Conservation (phyloP, 2,329 filamentous ascomycete genomes). For the Trichoderma endophyticum region DNA sequence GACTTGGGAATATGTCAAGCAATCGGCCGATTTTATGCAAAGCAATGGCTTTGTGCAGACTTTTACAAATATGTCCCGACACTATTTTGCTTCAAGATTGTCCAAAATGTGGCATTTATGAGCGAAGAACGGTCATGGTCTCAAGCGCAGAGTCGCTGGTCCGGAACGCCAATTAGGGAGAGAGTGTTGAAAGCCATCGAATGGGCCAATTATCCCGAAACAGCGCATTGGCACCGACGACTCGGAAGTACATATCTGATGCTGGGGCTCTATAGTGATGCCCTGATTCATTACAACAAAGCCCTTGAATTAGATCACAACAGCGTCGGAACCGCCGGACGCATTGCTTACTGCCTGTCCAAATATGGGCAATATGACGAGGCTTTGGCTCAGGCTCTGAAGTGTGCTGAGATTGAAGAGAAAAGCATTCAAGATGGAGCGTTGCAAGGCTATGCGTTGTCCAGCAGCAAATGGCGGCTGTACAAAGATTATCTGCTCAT, state of each 20-base stretch:
- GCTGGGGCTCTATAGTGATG: constrained; percentile 34
- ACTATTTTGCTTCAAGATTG: constrained; percentile 42
- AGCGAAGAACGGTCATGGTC: constrained; percentile 38
- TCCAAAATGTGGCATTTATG: constrained; percentile 41
- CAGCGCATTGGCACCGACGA: constrained; percentile 38
- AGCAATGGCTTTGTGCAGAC: constrained; percentile 37
- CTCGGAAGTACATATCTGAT: constrained; percentile 41
- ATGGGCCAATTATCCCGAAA: constrained; percentile 36
- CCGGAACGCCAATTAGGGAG: constrained; percentile 32
- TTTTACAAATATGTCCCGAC: constrained; percentile 39
- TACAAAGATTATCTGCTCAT: constrained; percentile 41
- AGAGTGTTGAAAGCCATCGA: constrained; percentile 36
- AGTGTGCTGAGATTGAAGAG: constrained; percentile 37
- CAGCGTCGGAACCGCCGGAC: constrained; percentile 38
- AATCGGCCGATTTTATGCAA: constrained; percentile 39
- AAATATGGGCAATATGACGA: constrained; percentile 36
- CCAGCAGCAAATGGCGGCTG: constrained; percentile 37
- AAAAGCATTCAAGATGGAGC: constrained; percentile 28
- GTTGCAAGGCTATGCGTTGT: constrained; percentile 26
- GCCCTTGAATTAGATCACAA: constrained; percentile 37
- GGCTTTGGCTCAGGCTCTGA: constrained; percentile 35
- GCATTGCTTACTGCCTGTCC: constrained; percentile 41
- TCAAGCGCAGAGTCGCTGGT: constrained; percentile 37
- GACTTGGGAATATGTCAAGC: constrained; percentile 35
- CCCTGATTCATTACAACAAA: constrained; percentile 36